phyloP scores from a whole-genome alignment of 2,329 filamentous ascomycete species.

The Aspergillus sp. region DNA sequence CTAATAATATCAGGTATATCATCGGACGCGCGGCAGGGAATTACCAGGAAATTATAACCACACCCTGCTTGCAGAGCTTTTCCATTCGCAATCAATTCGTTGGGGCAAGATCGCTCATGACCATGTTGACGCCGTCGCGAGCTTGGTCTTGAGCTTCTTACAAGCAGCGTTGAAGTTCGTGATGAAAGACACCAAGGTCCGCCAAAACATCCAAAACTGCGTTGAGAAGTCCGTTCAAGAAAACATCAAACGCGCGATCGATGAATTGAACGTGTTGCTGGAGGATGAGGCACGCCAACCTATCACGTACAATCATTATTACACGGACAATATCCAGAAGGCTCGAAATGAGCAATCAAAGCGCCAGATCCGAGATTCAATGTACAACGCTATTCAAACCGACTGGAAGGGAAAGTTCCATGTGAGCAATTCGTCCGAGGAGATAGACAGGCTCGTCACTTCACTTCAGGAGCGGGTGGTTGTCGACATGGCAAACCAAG shows the following conservation, averaged over 20 bases:
- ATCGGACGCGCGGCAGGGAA: slow-evolving; percentile 25
- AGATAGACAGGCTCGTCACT: slow-evolving; percentile 3
- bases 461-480: slow-evolving; percentile 15
- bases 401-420: slow-evolving; percentile 13
- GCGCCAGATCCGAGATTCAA: not conserved
- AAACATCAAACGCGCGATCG: slow-evolving; percentile 9
- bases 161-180: slow-evolving; percentile 9
- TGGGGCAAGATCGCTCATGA: slow-evolving; percentile 23
- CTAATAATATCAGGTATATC: slow-evolving; percentile 23
- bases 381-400: slow-evolving; percentile 9
- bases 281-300: slow-evolving; percentile 23
- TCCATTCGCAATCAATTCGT: slow-evolving; percentile 27
- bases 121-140: slow-evolving; percentile 15
- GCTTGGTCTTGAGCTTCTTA: slow-evolving; percentile 13
- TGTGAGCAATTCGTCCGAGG: slow-evolving; percentile 3
- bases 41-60: slow-evolving; percentile 32
- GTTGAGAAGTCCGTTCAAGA: slow-evolving; percentile 6
- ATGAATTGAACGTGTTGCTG: slow-evolving; percentile 16
- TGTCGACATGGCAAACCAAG: slow-evolving; percentile 22
- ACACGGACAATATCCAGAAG: slow-evolving; percentile 34
- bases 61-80: slow-evolving; percentile 24
- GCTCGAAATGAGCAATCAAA: slow-evolving; percentile 10
- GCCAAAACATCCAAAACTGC: not conserved
- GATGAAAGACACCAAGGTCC: slow-evolving; percentile 9
- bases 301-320: slow-evolving; percentile 36